A percentile compares a stretch with the other conserved stretches of the same genome.
phyloP scores from a whole-genome alignment of 2,329 filamentous ascomycete genomes.

The Aspergillus fumigatus region DNA sequence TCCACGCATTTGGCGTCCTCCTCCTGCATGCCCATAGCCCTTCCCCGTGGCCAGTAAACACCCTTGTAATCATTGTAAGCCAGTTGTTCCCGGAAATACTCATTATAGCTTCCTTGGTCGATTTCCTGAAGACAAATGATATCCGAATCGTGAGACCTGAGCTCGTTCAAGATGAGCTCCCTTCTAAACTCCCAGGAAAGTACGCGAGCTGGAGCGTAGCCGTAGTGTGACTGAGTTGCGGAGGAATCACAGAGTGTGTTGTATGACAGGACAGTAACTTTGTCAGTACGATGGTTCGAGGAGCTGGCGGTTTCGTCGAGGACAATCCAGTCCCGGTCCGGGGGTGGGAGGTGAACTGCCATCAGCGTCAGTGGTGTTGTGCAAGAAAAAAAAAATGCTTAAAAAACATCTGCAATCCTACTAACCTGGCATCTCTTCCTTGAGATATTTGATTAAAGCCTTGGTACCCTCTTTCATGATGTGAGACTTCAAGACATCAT shows the following conservation, averaged over 20 bases:
- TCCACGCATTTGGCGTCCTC: constrained; percentile 87
- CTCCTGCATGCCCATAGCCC: constrained; percentile 86
- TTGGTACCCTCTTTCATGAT: constrained; percentile 85
- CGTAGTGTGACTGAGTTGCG: constrained; percentile 78
- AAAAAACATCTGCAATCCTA: constrained; percentile 10
- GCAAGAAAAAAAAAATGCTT: not conserved
- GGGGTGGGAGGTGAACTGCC: constrained; percentile 71
- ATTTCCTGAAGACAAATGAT: constrained; percentile 93
- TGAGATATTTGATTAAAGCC: constrained; percentile 74
- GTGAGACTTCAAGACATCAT: constrained; percentile 70
- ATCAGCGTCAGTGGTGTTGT: constrained; percentile 21
- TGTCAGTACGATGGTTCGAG: constrained; percentile 54
- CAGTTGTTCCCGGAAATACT: constrained; percentile 82
- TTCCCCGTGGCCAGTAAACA: constrained; percentile 84
- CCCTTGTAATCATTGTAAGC: constrained; percentile 89
- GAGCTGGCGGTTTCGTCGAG: constrained; percentile 53
- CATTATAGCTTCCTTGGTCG: constrained; percentile 84
- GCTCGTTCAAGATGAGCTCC: constrained; percentile 76
- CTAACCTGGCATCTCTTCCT: constrained; percentile 81
- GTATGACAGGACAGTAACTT: constrained; percentile 83
- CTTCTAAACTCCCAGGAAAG: constrained; percentile 84
- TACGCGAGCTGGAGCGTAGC: constrained; percentile 79
- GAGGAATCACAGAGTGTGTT: constrained; percentile 95
- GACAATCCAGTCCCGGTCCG: constrained; percentile 71
- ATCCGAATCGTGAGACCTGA: constrained; percentile 74